phyloP scores from a whole-genome alignment of 1,139 yeast genomes.

The Suhomyces wounanorum region DNA sequence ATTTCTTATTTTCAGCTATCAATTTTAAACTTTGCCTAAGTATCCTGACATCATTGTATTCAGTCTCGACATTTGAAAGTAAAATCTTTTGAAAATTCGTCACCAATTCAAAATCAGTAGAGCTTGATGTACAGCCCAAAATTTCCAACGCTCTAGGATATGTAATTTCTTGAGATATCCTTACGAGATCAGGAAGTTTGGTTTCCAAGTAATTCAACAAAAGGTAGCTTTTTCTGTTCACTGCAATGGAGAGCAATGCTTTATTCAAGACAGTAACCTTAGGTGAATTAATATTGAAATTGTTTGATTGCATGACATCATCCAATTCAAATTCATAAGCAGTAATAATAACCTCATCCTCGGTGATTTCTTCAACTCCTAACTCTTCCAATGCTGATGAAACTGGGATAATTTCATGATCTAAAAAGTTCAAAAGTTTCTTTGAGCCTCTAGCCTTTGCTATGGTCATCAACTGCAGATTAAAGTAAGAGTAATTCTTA shows the following conservation, averaged over 20 bases:
- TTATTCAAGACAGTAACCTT: constrained; percentile 41
- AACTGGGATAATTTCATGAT: constrained; percentile 55
- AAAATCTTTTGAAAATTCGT: constrained; percentile 52
- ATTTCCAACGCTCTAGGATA: constrained; percentile 41
- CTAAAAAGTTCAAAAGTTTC: constrained; percentile 45
- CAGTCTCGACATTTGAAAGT: constrained; percentile 14
- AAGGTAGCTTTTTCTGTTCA: constrained; percentile 41
- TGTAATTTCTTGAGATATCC: constrained; percentile 17
- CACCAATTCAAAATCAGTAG: constrained; percentile 58
- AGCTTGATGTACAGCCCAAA: constrained; percentile 45
- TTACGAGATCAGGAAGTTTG: constrained; percentile 39
- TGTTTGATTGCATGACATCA: constrained; percentile 66
- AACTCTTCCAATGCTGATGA: constrained; percentile 62
- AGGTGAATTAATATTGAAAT: constrained; percentile 43
- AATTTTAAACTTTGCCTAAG: constrained; percentile 53
- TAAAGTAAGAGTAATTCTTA: constrained; percentile 37
- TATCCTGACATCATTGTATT: constrained; percentile 40
- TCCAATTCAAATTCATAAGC: constrained; percentile 64
- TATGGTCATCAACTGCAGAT: constrained; percentile 41
- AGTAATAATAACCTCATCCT: constrained; percentile 73
- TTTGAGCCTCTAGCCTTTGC: constrained; percentile 50
- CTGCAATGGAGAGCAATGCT: constrained; percentile 44
- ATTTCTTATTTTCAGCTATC: constrained; percentile 50
- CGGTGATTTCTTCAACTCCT: constrained; percentile 65
- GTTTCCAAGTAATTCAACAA: constrained; percentile 50